These are phyloP conservation scores for Fraxinus floribunda DNA, from an alignment of 305 asterid genomes.

Conservation along the genomic window DNA sequence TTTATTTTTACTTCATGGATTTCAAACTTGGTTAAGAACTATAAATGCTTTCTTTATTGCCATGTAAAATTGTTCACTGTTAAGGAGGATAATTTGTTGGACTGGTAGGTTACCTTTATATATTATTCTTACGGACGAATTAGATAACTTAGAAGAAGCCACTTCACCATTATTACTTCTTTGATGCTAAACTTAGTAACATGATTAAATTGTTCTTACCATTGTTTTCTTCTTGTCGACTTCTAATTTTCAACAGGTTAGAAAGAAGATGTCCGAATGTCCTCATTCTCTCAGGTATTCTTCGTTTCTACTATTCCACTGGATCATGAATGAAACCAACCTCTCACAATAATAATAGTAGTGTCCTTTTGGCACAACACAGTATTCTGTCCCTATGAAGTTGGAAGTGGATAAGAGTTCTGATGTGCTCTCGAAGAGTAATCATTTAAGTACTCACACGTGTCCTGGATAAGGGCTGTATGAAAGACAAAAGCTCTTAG, in stretches of 20 bases:
- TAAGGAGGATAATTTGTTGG: constrained; percentile 5
- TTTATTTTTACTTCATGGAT: constrained; percentile 5
- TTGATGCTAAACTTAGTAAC: not conserved
- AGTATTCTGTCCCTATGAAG: not conserved
- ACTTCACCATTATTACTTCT: not conserved
- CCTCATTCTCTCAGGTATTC: constrained; percentile 39
- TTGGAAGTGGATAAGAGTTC: not conserved
- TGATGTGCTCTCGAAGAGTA: not conserved
- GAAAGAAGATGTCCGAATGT: constrained; percentile 14
- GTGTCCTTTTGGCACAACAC: not conserved
- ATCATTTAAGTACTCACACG: not conserved
- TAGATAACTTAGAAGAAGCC: not conserved
- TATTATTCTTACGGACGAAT: not conserved
- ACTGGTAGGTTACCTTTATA: not conserved
- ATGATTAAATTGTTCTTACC: constrained; percentile 11
- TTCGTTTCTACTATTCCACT: constrained; percentile 13
- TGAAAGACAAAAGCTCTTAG: not conserved
- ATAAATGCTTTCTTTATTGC: not conserved
- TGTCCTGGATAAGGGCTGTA: not conserved
- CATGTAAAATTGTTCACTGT: not conserved
- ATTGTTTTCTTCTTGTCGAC: constrained; percentile 5
- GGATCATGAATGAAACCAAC: not conserved
- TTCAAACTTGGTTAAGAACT: not conserved
- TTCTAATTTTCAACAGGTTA: constrained; percentile 46
- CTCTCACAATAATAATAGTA: not conserved